Evolutionary conservation across 352 stramenopile genomes (phyloP).

Genomic region (Pythium guiyangense): DNA sequence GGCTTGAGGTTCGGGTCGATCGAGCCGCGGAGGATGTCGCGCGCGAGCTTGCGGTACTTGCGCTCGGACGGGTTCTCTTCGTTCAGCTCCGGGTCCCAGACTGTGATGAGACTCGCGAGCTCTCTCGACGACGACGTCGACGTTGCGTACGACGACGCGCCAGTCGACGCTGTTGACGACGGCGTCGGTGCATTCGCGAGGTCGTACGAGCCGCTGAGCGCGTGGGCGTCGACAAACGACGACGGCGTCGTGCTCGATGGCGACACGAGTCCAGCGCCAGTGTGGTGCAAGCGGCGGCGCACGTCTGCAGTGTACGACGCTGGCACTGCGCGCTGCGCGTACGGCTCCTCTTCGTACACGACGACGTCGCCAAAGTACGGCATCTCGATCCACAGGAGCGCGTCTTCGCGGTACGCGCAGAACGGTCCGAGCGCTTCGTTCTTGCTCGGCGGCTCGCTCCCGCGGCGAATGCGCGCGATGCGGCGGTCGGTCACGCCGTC

Average conservation of each 20-base stretch:
- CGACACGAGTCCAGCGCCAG: constrained; percentile 17
- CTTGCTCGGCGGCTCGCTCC: constrained; percentile 62
- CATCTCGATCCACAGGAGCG: constrained; percentile 86
- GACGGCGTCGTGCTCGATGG: constrained; percentile 7
- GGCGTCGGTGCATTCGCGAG: constrained; percentile 14
- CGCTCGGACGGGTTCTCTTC: constrained; percentile 93
- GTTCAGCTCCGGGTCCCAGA: constrained; percentile 85
- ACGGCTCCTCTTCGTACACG: constrained; percentile 91
- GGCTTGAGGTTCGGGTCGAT: constrained; percentile 98
- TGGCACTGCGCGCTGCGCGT: constrained; percentile 65
- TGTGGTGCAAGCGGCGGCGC: constrained; percentile 32
- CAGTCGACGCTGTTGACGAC: constrained; percentile 4
- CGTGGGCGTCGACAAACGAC: constrained; percentile 35
- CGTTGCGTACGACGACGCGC: constrained; percentile 14
- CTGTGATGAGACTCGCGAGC: constrained; percentile 50
- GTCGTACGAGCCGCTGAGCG: constrained; percentile 47
- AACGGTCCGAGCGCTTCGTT: constrained; percentile 74
- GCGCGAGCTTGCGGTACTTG: constrained; percentile 97
- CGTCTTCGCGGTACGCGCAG: constrained; percentile 75
- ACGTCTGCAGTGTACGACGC: constrained; percentile 53
- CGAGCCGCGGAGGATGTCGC: constrained; percentile 93
- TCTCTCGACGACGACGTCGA: constrained; percentile 26
- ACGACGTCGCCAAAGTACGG: constrained; percentile 90
- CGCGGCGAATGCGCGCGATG: constrained; percentile 79
- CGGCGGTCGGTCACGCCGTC: constrained; percentile 85